Evolutionary conservation across 1,284 basidiomycete species (phyloP).

Genomic region (Leccinum angustisporum): DNA sequence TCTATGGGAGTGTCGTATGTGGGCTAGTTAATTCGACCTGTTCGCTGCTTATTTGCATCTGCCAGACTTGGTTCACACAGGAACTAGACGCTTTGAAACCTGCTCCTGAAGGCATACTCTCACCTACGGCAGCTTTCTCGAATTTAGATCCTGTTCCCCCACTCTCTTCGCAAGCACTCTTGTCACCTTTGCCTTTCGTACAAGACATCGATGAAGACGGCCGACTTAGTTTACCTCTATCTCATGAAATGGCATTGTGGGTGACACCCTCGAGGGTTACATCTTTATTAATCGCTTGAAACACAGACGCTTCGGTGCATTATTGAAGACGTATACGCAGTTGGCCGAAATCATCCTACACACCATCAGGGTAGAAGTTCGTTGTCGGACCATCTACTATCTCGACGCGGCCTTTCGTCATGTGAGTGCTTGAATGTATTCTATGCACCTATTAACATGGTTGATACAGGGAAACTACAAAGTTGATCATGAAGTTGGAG

Average conservation of each 20-base stretch:
- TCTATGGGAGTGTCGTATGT: slow-evolving; percentile 87
- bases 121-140: slow-evolving; percentile 47
- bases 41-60: slow-evolving; percentile 10
- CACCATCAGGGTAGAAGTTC: slow-evolving; percentile 87
- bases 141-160: slow-evolving; percentile 51
- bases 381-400: slow-evolving; percentile 84
- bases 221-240: slow-evolving; percentile 72
- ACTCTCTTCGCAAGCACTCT: slow-evolving; percentile 51
- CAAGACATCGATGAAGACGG: slow-evolving; percentile 37
- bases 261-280: slow-evolving; percentile 32
- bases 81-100: slow-evolving; percentile 68
- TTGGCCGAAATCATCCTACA: slow-evolving; percentile 85
- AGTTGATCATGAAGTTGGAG: slow-evolving; percentile 78
- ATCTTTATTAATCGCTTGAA: slow-evolving; percentile 7
- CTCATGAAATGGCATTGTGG: slow-evolving; percentile 84
- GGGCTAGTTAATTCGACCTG: background rate
- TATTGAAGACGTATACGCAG: slow-evolving; percentile 88
- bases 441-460: slow-evolving; percentile 4
- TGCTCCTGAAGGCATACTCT: slow-evolving; percentile 53
- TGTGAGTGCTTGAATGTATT: slow-evolving; percentile 41
- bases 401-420: slow-evolving; percentile 76
- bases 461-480: slow-evolving; percentile 74
- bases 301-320: slow-evolving; percentile 81
- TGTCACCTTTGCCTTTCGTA: slow-evolving; percentile 38
- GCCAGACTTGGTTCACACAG: slow-evolving; percentile 80